Percentiles rank a stretch among this genome's conserved stretches.
phyloP scores from a whole-genome alignment of 202 grass and related monocot genomes.

The Musa balbisiana region DNA sequence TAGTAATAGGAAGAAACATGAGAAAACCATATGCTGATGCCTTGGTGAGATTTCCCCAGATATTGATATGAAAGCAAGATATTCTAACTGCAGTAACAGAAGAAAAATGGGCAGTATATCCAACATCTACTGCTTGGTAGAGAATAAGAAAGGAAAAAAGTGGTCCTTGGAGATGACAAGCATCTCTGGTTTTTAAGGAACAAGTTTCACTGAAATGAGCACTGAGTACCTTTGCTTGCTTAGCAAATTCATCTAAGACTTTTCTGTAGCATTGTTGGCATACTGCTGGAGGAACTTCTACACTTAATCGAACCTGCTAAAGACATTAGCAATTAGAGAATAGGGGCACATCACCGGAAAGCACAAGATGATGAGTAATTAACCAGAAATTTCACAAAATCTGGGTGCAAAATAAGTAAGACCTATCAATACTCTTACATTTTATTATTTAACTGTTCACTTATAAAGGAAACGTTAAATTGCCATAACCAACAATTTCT shows the following conservation, averaged over 20 bases:
- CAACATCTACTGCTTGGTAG: not conserved
- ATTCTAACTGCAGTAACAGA: too few species aligned
- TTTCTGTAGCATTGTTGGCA: slow-evolving; percentile 58
- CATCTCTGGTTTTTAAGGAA: not conserved
- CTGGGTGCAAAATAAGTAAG: too few species aligned
- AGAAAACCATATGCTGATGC: too few species aligned
- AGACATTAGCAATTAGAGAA: slow-evolving; percentile 13
- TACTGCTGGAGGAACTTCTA: slow-evolving; percentile 72
- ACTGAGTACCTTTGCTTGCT: slow-evolving; percentile 61
- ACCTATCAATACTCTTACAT: too few species aligned
- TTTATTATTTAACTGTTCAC: too few species aligned
- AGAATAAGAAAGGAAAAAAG: not conserved
- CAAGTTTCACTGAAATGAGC: not conserved
- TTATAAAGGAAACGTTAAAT: too few species aligned
- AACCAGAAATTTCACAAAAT: too few species aligned
- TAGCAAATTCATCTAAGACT: slow-evolving; percentile 54
- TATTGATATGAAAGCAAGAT: too few species aligned
- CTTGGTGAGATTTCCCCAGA: too few species aligned
- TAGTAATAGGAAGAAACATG: too few species aligned
- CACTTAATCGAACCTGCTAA: slow-evolving; percentile 71
- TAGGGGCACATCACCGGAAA: not conserved
- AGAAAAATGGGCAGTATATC: not conserved
- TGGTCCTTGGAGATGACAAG: not conserved
- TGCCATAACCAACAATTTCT: too few species aligned
- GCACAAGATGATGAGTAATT: too few species aligned